A percentile compares a stretch with the other conserved stretches of the same genome.
phyloP scores from a whole-genome alignment of 1,139 yeast species.

The Geotrichum restrictum region DNA sequence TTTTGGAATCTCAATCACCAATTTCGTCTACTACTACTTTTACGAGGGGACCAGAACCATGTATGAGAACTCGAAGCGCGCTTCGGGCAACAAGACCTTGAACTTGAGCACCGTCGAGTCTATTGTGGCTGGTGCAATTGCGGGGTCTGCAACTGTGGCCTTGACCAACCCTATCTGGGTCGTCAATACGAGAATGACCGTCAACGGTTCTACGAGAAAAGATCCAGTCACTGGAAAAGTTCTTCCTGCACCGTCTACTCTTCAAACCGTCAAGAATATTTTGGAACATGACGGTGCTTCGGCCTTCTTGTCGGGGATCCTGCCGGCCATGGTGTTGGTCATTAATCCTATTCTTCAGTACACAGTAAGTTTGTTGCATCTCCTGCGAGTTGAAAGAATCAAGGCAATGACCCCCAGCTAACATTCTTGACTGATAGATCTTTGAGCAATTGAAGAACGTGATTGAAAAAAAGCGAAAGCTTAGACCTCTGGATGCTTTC shows the following conservation, averaged over 20 bases:
- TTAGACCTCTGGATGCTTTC: slow-evolving; percentile 64
- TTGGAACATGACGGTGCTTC: slow-evolving; percentile 64
- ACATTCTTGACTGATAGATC: too few species aligned
- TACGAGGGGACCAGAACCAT: slow-evolving; percentile 67
- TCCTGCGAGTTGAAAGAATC: too few species aligned
- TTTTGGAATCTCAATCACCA: slow-evolving; percentile 79
- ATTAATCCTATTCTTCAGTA: slow-evolving; percentile 88
- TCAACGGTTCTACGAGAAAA: slow-evolving; percentile 42
- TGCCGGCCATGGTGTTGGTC: slow-evolving; percentile 83
- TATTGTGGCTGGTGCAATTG: slow-evolving; percentile 74
- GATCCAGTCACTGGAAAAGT: slow-evolving; percentile 37
- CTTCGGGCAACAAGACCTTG: slow-evolving; percentile 21
- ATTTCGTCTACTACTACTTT: slow-evolving; percentile 85
- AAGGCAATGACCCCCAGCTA: too few species aligned
- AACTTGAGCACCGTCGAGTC: slow-evolving; percentile 58
- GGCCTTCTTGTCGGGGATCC: slow-evolving; percentile 70
- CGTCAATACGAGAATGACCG: slow-evolving; percentile 84
- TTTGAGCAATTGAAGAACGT: slow-evolving; percentile 79
- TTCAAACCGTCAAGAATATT: slow-evolving; percentile 57
- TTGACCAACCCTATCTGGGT: slow-evolving; percentile 96
- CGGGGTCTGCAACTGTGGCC: slow-evolving; percentile 81
- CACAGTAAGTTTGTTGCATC: slow-evolving; percentile 48
- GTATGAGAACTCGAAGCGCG: slow-evolving; percentile 43
- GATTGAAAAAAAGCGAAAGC: slow-evolving; percentile 53
- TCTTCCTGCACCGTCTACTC: slow-evolving; percentile 36